Percentiles rank a stretch among this genome's conserved stretches.
Evolutionary conservation across 2,329 filamentous ascomycete species (phyloP).

Genomic region (Monosporascus sp.): DNA sequence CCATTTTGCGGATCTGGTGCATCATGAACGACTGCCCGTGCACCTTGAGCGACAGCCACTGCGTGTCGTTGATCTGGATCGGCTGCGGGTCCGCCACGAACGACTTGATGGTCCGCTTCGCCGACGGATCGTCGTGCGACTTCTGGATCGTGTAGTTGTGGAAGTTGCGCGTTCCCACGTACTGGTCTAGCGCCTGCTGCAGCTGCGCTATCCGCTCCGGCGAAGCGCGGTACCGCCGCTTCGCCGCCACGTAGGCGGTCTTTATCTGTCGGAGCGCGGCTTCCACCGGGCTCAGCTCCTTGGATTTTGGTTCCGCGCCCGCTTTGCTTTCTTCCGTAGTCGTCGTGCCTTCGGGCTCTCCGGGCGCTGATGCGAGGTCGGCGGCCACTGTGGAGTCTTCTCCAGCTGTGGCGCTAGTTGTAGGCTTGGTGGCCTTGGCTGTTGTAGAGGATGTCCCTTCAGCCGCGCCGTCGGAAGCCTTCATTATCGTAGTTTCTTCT

Average conservation of each 20-base stretch:
- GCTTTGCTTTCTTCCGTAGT: slow-evolving; percentile 6
- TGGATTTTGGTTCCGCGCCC: slow-evolving; percentile 25
- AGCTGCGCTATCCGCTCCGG: slow-evolving; percentile 66
- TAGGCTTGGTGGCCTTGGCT: background rate
- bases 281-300: slow-evolving; percentile 50
- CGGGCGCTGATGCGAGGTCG: slow-evolving; percentile 21
- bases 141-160: slow-evolving; percentile 99
- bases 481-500: background rate
- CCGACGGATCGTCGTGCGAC: slow-evolving; percentile 70
- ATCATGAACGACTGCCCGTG: slow-evolving; percentile 99
- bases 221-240: slow-evolving; percentile 78
- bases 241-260: slow-evolving; percentile 73
- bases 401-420: background rate
- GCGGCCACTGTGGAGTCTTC: slow-evolving; percentile 4
- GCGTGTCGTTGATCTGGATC: slow-evolving; percentile 81
- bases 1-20: slow-evolving; percentile 99
- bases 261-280: slow-evolving; percentile 70
- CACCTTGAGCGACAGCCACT: slow-evolving; percentile 94
- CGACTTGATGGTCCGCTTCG: slow-evolving; percentile 87
- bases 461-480: slow-evolving; percentile 6
- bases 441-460: background rate
- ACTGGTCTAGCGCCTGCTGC: slow-evolving; percentile 68
- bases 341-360: slow-evolving; percentile 12
- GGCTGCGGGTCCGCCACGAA: slow-evolving; percentile 74
- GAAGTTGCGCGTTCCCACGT: slow-evolving; percentile 82